Base-by-base conservation (phyloP, 805 yeast genomes). In the Ogataea methylovora region DNA sequence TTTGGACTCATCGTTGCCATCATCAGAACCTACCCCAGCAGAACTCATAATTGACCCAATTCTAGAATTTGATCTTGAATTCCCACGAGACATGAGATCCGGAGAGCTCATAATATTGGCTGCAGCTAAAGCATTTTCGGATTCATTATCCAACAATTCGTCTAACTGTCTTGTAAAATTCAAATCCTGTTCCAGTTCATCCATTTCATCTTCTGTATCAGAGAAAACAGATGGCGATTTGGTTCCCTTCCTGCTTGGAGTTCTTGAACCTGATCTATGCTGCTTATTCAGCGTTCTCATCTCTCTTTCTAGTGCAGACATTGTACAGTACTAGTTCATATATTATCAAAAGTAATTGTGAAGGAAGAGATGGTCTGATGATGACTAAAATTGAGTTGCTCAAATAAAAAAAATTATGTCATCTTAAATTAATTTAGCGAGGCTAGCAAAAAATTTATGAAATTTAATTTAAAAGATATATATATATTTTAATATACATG, bases 51-150 rank as follows among this genome's bases (percentile, higher is more conserved):
- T 39, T 2, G 51, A 41, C 1, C 52, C 49, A 15, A 52, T 38
- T 20, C 48, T 4, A 4, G 56, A 51, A 29, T 49, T 51, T 7
- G 52, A 45, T n/a, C 58, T 36, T 17, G 32, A 29, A 10, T 29
- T 29, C 4, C 23, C 10, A 8, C 10, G 38, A 29, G 4, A 29
- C 18, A 7, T 35, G 29, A 10, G 23, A 21, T 10, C 23, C 10
- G 10, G 23, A 10, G 10, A 37, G 24, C 8, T 35, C 9, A 16
- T 16, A 8, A n/a, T n/a, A n/a, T n/a, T n/a, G n/a, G n/a, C n/a
- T n/a, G n/a, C n/a, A 5, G 13, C 29, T 8, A 28, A 26, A 4
- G 15, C 24, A 19, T 14, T 24, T 15, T 20, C 19, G 12, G 13
- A 25, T 29, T 25, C 24, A 38, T 27, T 25, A n/a, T n/a, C n/a